phyloP scores from a whole-genome alignment of 225 moss, liverwort and hornwort species.

The Bryoerythrophyllum caledonicum region DNA sequence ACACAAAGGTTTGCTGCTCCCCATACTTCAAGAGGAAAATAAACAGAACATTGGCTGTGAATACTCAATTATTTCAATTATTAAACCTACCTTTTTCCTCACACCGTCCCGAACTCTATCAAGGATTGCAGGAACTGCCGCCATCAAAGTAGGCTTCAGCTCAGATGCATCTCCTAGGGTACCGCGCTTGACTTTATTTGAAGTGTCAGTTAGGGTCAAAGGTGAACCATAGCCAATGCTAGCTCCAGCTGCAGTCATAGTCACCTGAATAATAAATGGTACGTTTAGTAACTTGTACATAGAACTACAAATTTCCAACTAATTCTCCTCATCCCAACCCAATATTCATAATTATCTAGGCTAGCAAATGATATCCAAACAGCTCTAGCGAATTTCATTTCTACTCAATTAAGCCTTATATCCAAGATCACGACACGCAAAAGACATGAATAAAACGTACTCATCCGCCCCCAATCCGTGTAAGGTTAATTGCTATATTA shows the following conservation, averaged over 20 bases:
- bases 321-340: background rate
- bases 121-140: slow-evolving; percentile 77
- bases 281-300: background rate
- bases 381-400: slow-evolving; percentile 3
- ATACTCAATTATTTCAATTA: background rate
- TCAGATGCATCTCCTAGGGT: slow-evolving; percentile 81
- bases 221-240: slow-evolving; percentile 87
- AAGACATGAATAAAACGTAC: background rate
- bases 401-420: background rate
- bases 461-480: background rate
- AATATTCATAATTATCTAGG: background rate
- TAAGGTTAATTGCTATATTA: background rate
- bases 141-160: slow-evolving; percentile 75
- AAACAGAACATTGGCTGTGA: background rate
- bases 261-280: slow-evolving; percentile 44
- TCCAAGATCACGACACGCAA: background rate
- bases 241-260: slow-evolving; percentile 60
- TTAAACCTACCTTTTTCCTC: slow-evolving; percentile 40
- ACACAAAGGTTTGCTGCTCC: background rate
- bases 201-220: slow-evolving; percentile 82
- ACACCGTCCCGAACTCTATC: slow-evolving; percentile 61
- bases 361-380: background rate
- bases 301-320: slow-evolving; percentile 15
- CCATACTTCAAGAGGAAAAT: background rate
- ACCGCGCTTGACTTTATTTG: slow-evolving; percentile 85